phyloP scores from a whole-genome alignment of 257 asterid species.

The Paulownia fortunei region DNA sequence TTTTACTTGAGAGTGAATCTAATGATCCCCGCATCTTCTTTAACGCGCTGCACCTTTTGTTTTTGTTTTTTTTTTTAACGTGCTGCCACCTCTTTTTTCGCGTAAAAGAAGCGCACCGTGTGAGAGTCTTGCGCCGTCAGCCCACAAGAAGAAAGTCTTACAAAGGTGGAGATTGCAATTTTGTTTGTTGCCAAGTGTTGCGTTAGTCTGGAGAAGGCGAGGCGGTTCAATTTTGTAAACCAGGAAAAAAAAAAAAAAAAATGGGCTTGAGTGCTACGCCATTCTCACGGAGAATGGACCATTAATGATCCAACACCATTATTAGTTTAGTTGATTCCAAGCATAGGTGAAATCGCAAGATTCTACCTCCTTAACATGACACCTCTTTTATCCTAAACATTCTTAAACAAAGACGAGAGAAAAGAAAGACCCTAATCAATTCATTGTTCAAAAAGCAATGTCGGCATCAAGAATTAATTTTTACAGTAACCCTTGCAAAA shows the following conservation, averaged over 20 bases:
- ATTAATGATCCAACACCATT: slow-evolving; percentile 22
- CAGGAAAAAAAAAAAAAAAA: not conserved
- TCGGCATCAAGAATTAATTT: not conserved
- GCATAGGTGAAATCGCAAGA: slow-evolving; percentile 10
- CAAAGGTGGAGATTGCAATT: no score
- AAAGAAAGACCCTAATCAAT: not conserved
- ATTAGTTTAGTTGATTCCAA: slow-evolving; percentile 30
- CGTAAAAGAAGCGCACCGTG: no score
- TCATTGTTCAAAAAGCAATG: not conserved
- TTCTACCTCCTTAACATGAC: slow-evolving; percentile 28
- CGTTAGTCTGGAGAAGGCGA: no score
- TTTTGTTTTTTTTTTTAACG: no score
- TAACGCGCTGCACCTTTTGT: no score
- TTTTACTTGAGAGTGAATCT: no score
- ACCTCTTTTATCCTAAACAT: slow-evolving; percentile 29
- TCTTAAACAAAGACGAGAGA: not conserved
- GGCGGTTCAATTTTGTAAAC: no score
- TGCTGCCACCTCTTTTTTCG: no score
- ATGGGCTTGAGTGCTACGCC: slow-evolving; percentile 32
- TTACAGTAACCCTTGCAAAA: not conserved
- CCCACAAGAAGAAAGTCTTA: no score
- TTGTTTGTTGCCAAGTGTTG: not conserved
- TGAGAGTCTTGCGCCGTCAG: no score
- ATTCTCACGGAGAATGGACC: slow-evolving; percentile 25
- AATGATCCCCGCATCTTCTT: no score